Evolutionary conservation across 202 grass and related monocot species (phyloP), one percentile per base, ranked within the genome.

Genomic region (Carex arenaria): DNA sequence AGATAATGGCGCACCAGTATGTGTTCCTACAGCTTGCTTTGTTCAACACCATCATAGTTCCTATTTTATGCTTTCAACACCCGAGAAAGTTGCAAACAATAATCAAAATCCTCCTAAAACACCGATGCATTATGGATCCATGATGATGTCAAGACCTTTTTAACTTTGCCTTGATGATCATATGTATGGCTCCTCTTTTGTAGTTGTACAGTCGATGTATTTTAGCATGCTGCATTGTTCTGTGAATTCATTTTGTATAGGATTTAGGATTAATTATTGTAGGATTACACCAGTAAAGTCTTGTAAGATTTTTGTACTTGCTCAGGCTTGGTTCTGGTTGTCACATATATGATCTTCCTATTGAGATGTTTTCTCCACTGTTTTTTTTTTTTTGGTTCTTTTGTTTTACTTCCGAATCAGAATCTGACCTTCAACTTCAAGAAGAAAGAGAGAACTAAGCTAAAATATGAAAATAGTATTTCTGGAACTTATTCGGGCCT

Each of bases 41-140:
- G 72, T 96, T 85, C 91, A 99, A 89, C 96, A 90, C 6, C 89
- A 90, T 67, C 82, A 89, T 78, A 93, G 96, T 84, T 93, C 89
- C 72, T 92, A 90, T 78, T 90, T 90, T 1, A 82, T 83, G 87
- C 90, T 89, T 74, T 90, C 72, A 68, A 89, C 91, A 32, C 89
- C 90, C 14, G 84, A 94, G 82, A 90, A 90, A 84, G 36, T 83
- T 72, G n/a, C 34, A 13, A 87, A 64, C 80, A 79, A 91, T n/a
- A 84, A 86, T 80, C 56, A 65, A 22, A 61, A 36, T 82, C 86
- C 91, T 76, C 75, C 65, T 75, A 77, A 30, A 2, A 84, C 42
- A 67, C 77, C 75, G 9, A 15, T 52, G 22, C 26, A 43, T 79
- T 69, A 38, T 60, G 22, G 59, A 55, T 4, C 15, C 18, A 51